Evolutionary conservation across 257 asterid species (phyloP).

Genomic region (Anisodus tanguticus): DNA sequence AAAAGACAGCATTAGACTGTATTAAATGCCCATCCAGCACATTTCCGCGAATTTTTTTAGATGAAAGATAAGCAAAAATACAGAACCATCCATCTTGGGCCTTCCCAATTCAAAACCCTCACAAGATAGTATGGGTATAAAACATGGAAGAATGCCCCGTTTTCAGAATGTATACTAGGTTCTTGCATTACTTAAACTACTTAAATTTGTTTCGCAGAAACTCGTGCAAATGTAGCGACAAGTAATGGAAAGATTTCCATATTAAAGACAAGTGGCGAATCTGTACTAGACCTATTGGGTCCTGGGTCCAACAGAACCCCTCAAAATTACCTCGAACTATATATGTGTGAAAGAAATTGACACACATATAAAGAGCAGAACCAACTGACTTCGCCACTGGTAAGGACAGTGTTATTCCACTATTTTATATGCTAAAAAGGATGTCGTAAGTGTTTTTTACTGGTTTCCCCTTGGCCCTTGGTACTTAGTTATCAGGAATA

Average conservation of each 20-base stretch:
- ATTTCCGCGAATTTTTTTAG: background rate
- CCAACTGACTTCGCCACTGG: too few relatives aligned
- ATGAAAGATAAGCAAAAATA: background rate
- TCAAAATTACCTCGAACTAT: background rate
- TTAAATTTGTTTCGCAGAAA: background rate
- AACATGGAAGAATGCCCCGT: background rate
- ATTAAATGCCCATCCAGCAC: background rate
- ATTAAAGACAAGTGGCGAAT: background rate
- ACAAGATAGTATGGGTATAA: background rate
- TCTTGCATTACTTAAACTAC: background rate
- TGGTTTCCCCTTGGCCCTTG: background rate
- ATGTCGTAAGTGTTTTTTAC: too few relatives aligned
- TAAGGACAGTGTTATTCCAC: background rate
- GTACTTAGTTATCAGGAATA: background rate
- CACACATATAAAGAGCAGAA: too few relatives aligned
- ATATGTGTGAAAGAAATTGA: background rate
- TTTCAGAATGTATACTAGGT: background rate
- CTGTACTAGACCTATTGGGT: background rate
- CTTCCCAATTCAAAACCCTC: background rate
- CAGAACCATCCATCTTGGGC: background rate
- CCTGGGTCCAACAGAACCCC: too few relatives aligned
- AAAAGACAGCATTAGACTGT: background rate
- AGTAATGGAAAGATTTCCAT: background rate
- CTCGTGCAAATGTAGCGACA: background rate
- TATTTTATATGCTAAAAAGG: background rate